Percentiles rank a stretch among this genome's conserved stretches.
Evolutionary conservation across 768 basidiomycete genomes (phyloP).

Genomic region (Amanita muscaria): DNA sequence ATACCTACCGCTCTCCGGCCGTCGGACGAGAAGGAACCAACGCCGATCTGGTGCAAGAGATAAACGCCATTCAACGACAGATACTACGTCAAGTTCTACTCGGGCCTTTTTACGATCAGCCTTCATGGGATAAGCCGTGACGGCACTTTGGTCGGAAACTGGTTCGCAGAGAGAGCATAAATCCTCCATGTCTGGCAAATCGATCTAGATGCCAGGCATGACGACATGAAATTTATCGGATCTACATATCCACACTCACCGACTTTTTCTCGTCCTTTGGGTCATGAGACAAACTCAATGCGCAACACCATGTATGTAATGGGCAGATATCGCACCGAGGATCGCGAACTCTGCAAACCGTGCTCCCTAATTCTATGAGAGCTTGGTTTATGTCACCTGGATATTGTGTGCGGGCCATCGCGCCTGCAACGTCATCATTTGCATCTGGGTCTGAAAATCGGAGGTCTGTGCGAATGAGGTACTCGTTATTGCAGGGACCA

Average conservation of each 20-base stretch:
- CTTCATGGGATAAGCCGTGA: slow-evolving; percentile 85
- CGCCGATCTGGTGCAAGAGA: slow-evolving; percentile 28
- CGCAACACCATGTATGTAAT: slow-evolving; percentile 57
- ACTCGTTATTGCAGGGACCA: neutral
- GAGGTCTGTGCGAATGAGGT: neutral
- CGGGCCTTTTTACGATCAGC: slow-evolving; percentile 72
- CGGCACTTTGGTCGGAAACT: slow-evolving; percentile 29
- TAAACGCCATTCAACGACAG: slow-evolving; percentile 72
- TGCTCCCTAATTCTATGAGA: slow-evolving; percentile 90
- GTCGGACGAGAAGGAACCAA: slow-evolving; percentile 68
- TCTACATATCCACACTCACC: neutral
- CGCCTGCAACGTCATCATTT: neutral
- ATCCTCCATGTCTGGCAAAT: slow-evolving; percentile 65
- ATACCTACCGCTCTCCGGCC: slow-evolving; percentile 71
- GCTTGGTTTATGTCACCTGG: slow-evolving; percentile 90
- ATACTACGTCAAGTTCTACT: slow-evolving; percentile 79
- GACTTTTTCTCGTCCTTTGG: neutral
- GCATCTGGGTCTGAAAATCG: neutral
- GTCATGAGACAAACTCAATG: slow-evolving; percentile 29
- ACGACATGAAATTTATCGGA: neutral
- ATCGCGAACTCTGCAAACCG: slow-evolving; percentile 80
- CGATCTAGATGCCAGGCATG: neutral
- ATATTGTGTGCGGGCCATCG: slow-evolving; percentile 22
- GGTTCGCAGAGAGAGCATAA: slow-evolving; percentile 62
- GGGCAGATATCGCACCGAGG: slow-evolving; percentile 73